Evolutionary conservation across 257 asterid genomes (phyloP), one percentile per base, ranked within the genome.

Genomic region (Ehretia macrophylla): DNA sequence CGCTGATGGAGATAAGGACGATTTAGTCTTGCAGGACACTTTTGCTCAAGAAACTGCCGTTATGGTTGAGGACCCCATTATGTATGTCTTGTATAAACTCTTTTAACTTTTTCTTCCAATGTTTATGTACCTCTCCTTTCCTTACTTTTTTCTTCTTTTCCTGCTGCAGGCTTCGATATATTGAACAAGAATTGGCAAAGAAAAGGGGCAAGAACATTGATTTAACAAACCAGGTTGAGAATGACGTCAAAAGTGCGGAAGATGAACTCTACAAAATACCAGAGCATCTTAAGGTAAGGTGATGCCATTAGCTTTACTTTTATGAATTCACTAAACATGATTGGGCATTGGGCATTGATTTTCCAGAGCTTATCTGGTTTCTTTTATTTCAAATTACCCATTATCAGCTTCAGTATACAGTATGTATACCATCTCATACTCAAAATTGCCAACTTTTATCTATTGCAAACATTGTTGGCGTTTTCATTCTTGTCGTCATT

Each of bases 11-110:
- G 99, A 92, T 73, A 88, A 92, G 76, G 98, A 92, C 53, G 99
- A 92, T 52, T 63, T 92, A 81, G 97, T 88, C 58, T 76, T 92
- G 84, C 99, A 92, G 77, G 99, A 92, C 71, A 92, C 99, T 11
- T 92, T 92, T 78, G 99, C 99, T 66, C 97, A 84, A 77, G 99
- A 88, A 80, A 92, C 99, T 64, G 99, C 99, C 16, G 97, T 92
- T 47, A 76, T 92, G 95, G 96, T 72, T 17, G 99, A 92, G 79
- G 99, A 92, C 70, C 99, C 99, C 35, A 92, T 84, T 72, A 92
- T 92, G 98, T 87, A 82, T 59, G 68, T 20, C 32, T 38, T 42
- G 47, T 42, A 42, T 42, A 4, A 14, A 10, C 14, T 42, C 48
- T 40, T 19, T 17, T 54, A 32, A 16, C 56, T 32, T 52, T 64